These are phyloP conservation scores for Podospora australis DNA, from an alignment of 495 filamentous ascomycete species.

Conservation along the genomic window DNA sequence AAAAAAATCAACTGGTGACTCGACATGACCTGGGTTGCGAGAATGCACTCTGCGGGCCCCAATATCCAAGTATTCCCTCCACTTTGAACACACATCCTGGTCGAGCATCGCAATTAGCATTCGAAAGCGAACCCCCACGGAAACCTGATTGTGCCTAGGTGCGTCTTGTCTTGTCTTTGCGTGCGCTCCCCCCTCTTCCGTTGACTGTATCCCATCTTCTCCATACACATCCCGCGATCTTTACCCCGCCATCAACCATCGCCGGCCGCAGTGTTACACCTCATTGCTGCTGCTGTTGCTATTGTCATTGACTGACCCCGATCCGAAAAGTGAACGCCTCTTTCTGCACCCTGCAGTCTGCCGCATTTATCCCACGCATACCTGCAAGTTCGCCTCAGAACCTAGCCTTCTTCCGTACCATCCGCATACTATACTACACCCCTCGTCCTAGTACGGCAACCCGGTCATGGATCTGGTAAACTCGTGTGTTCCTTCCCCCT, in stretches of 20 bases:
- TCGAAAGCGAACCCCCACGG: not conserved
- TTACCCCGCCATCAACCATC: conserved; percentile 7
- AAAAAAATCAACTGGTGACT: conserved; percentile 18
- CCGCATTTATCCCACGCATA: conserved; percentile 2
- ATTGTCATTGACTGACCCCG: conserved; percentile 1
- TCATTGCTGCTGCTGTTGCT: too few relatives aligned
- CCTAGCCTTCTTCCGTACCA: not conserved
- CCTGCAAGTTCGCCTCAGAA: not conserved
- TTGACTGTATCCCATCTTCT: too few relatives aligned
- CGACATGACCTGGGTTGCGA: not conserved
- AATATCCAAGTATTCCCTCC: not conserved
- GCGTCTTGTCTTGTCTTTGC: conserved; percentile 1
- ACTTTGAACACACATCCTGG: too few relatives aligned
- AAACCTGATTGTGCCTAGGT: conserved; percentile 4
- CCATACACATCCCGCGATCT: not conserved
- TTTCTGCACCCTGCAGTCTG: conserved; percentile 6
- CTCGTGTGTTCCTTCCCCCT: conserved; percentile 53
- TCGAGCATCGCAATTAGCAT: not conserved
- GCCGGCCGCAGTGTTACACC: not conserved
- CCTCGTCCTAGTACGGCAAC: conserved; percentile 7
- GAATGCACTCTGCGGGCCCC: not conserved
- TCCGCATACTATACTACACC: not conserved
- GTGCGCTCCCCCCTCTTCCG: not conserved
- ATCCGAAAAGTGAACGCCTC: conserved; percentile 5
- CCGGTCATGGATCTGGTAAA: conserved; percentile 76